A percentile compares a stretch with the other conserved stretches of the same genome.
phyloP scores from a whole-genome alignment of 2,329 filamentous ascomycete species.

The Botrytis paeoniae region DNA sequence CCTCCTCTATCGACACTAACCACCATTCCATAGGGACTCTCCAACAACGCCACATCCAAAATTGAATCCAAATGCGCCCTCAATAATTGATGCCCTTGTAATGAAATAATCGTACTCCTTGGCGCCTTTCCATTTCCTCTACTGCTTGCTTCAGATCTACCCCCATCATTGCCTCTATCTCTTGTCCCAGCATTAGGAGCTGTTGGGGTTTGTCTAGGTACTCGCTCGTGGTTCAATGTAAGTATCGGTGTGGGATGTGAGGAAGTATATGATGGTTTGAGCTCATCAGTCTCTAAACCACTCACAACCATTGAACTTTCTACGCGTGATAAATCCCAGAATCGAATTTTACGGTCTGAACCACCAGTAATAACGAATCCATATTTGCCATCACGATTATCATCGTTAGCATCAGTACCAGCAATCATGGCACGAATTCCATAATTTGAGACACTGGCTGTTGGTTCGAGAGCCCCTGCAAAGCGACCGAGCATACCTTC shows the following conservation, averaged over 20 bases:
- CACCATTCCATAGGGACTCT: conserved; percentile 89
- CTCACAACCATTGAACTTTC: conserved; percentile 80
- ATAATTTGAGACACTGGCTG: conserved; percentile 48
- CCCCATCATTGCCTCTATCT: conserved; percentile 22
- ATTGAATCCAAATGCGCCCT: conserved; percentile 85
- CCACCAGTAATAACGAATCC: conserved; percentile 86
- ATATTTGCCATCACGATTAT: conserved; percentile 69
- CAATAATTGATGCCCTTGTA: conserved; percentile 82
- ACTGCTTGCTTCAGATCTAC: conserved; percentile 32
- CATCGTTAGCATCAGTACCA: conserved; percentile 67
- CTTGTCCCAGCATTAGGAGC: conserved; percentile 36
- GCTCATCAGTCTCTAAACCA: conserved; percentile 67
- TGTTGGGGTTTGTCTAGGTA: conserved; percentile 33
- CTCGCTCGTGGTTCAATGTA: conserved; percentile 61
- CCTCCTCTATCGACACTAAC: conserved; percentile 86
- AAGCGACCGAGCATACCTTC: conserved; percentile 86
- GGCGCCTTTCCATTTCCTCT: conserved; percentile 49
- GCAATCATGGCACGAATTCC: conserved; percentile 74
- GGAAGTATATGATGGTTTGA: conserved; percentile 68
- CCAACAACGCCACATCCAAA: conserved; percentile 81
- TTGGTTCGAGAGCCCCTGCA: conserved; percentile 68
- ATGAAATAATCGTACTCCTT: conserved; percentile 78
- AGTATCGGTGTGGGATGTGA: conserved; percentile 61
- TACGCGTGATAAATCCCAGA: conserved; percentile 82
- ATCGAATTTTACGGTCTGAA: conserved; percentile 85